phyloP scores from a whole-genome alignment of 345 rosid species.

The Syzygium jambos region DNA sequence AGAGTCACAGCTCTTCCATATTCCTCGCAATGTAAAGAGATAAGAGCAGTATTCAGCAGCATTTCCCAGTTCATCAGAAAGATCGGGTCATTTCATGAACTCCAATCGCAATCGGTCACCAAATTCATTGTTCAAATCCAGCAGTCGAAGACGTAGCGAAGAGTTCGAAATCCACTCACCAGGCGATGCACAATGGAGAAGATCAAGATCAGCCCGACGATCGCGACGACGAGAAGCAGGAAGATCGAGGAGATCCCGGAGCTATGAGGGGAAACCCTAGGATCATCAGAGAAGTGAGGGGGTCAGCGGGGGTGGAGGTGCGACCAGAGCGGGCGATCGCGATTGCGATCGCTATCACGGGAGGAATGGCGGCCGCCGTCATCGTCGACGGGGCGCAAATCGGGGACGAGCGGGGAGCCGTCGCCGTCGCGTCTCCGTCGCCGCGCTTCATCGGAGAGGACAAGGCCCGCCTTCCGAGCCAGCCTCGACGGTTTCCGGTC shows the following conservation, averaged over 20 bases:
- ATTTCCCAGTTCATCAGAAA: too few species aligned
- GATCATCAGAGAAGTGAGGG: constrained; percentile 54
- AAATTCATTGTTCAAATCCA: neutral
- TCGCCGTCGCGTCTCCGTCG: constrained; percentile 36
- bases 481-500: constrained; percentile 12
- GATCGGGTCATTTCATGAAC: too few species aligned
- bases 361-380: constrained; percentile 45
- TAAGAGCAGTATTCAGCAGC: too few species aligned
- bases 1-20: too few species aligned
- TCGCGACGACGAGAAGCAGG: constrained; percentile 31
- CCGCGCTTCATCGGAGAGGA: constrained; percentile 74
- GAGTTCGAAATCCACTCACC: constrained; percentile 32
- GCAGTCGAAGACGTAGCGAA: neutral
- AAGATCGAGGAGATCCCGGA: constrained; percentile 42
- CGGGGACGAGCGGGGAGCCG: constrained; percentile 66
- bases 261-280: constrained; percentile 54
- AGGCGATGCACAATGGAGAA: constrained; percentile 52
- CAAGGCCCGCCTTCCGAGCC: constrained; percentile 69
- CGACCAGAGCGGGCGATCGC: constrained; percentile 75
- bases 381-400: constrained; percentile 32
- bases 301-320: constrained; percentile 24
- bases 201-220: constrained; percentile 62
- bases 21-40: too few species aligned
- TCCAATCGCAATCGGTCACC: too few species aligned
- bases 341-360: constrained; percentile 32